phyloP scores from a whole-genome alignment of 2,329 filamentous ascomycete genomes.

The Didymella pomorum region DNA sequence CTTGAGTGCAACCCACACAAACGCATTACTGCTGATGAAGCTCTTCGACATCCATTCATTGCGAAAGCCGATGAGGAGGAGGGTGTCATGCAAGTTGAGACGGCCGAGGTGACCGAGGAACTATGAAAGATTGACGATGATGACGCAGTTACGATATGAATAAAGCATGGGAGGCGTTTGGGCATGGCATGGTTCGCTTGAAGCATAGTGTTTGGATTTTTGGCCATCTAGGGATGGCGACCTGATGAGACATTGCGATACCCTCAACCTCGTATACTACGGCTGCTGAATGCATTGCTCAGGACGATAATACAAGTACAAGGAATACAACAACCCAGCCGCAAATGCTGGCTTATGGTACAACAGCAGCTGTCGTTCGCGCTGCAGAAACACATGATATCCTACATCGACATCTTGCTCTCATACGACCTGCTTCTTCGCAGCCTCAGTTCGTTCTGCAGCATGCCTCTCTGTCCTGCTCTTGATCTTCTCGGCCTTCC shows the following conservation, averaged over 20 bases:
- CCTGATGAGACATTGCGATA: constrained; percentile 42
- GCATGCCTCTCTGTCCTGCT: constrained; percentile 35
- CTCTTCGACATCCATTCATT: constrained; percentile 76
- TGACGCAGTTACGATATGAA: constrained; percentile 28
- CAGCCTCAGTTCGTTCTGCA: constrained; percentile 34
- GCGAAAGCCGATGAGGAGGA: constrained; percentile 40
- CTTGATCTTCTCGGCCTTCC: constrained; percentile 34
- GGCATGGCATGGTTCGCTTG: constrained; percentile 14
- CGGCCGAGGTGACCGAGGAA: constrained; percentile 38
- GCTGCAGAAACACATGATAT: constrained; percentile 14
- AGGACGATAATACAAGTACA: constrained; percentile 17
- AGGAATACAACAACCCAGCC: constrained; percentile 15
- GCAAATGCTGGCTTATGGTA: constrained; percentile 11
- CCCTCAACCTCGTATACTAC: constrained; percentile 39
- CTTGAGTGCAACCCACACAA: constrained; percentile 78
- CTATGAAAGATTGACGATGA: constrained; percentile 26
- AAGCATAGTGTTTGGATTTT: constrained; percentile 42
- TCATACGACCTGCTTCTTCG: constrained; percentile 34
- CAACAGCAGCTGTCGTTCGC: constrained; percentile 2
- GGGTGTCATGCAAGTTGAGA: constrained; percentile 45
- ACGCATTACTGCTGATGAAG: constrained; percentile 77
- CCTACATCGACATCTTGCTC: constrained; percentile 6
- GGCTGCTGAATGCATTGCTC: constrained; percentile 11
- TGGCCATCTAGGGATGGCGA: constrained; percentile 29
- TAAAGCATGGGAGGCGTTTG: constrained; percentile 38